Evolutionary conservation across 768 basidiomycete species (phyloP).

Genomic region (Coprinopsis strossmayeri): DNA sequence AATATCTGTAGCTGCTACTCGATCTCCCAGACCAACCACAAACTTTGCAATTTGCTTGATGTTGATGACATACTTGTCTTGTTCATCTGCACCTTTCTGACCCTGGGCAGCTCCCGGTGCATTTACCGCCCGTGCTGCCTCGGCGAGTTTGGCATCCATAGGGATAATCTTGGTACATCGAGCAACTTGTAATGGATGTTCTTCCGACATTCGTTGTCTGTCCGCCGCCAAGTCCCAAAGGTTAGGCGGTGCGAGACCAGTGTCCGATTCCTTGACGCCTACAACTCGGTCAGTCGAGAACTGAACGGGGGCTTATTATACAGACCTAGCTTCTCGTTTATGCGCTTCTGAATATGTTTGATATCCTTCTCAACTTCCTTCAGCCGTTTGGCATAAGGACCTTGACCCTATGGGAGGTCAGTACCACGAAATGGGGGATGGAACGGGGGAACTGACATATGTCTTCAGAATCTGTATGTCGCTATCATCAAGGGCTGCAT

Average conservation of each 20-base stretch:
- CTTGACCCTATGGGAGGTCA: constrained; percentile 72
- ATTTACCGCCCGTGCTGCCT: constrained; percentile 73
- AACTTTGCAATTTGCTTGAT: constrained; percentile 99
- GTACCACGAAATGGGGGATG: constrained; percentile 2
- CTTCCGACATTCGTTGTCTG: constrained; percentile 82
- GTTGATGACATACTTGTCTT: constrained; percentile 99
- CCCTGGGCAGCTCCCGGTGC: constrained; percentile 73
- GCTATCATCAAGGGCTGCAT: constrained; percentile 86
- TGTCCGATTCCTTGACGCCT: constrained; percentile 98
- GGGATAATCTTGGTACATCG: constrained; percentile 98
- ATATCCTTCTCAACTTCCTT: constrained; percentile 90
- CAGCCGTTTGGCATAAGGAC: constrained; percentile 85
- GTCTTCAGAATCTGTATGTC: constrained; percentile 99
- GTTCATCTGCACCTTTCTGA: constrained; percentile 96
- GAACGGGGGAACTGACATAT: constrained; percentile 52
- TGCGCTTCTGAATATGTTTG: constrained; percentile 92
- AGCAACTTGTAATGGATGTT: constrained; percentile 94
- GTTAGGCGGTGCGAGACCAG: constrained; percentile 93
- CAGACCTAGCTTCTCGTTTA: constrained; percentile 95
- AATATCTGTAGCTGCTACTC: constrained; percentile 95
- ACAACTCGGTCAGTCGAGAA: constrained; percentile 2
- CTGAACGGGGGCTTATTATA: background rate
- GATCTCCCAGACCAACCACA: constrained; percentile 94
- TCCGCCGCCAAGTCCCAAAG: constrained; percentile 97
- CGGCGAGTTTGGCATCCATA: constrained; percentile 67